Evolutionary conservation across 352 stramenopile species (phyloP).

Genomic region (Pythium insidiosum): DNA sequence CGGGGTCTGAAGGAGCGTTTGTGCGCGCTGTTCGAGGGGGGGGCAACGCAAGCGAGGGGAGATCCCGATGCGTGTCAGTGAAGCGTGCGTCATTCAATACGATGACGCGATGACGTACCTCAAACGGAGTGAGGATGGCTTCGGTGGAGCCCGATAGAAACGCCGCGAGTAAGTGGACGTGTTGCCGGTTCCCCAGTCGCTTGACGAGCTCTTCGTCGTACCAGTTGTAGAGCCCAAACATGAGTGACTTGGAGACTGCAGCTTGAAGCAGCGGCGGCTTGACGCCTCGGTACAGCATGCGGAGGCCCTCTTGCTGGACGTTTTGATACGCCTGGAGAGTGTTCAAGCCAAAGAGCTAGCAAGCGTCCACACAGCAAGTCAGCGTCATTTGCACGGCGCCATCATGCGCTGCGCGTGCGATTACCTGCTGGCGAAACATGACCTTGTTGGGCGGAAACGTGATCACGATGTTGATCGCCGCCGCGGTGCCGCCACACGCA

Average conservation of each 20-base stretch:
- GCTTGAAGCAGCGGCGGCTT: constrained; percentile 79
- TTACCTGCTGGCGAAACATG: constrained; percentile 88
- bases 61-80: too few species aligned
- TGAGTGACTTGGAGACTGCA: constrained; percentile 83
- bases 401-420: constrained; percentile 1
- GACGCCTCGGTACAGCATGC: constrained; percentile 78
- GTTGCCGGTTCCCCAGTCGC: constrained; percentile 28
- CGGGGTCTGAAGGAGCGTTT: constrained; percentile 82
- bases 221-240: constrained; percentile 88
- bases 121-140: constrained; percentile 77
- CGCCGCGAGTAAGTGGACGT: constrained; percentile 48
- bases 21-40: constrained; percentile 57
- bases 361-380: constrained; percentile 34
- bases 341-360: constrained; percentile 71
- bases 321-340: constrained; percentile 66
- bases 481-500: constrained; percentile 66
- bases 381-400: too few species aligned
- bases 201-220: constrained; percentile 57
- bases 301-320: constrained; percentile 44
- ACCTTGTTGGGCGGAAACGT: constrained; percentile 87
- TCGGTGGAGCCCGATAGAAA: constrained; percentile 74
- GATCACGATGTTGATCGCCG: constrained; percentile 83
- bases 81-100: neutral
- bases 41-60: too few species aligned
- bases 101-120: constrained; percentile 27